Conservation (phyloP, 306 rosid genomes). For the Vicia sativa region DNA sequence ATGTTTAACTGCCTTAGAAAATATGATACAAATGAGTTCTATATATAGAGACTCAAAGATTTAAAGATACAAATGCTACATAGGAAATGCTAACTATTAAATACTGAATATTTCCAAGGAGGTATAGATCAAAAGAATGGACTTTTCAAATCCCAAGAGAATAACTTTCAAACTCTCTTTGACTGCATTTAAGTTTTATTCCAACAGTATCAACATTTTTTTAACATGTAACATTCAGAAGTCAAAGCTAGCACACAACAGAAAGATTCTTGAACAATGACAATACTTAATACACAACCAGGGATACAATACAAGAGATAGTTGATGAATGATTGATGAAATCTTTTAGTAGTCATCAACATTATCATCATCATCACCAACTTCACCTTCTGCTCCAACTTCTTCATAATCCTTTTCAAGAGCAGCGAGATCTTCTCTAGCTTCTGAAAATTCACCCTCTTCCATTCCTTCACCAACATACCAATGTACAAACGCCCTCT, state of each 20-base stretch:
- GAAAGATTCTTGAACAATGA: conserved; percentile 26
- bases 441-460: conserved; percentile 84
- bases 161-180: no score
- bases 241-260: conserved; percentile 30
- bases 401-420: conserved; percentile 80
- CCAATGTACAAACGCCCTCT: conserved; percentile 84
- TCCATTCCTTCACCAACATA: conserved; percentile 88
- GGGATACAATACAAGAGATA: neutral
- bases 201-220: conserved; percentile 8
- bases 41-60: no score
- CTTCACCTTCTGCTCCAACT: conserved; percentile 66
- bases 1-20: no score
- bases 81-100: no score
- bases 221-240: conserved; percentile 26
- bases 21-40: no score
- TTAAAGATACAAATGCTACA: no score
- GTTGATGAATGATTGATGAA: conserved; percentile 5
- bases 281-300: neutral
- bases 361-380: conserved; percentile 42
- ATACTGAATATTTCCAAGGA: no score
- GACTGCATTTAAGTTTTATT: no score
- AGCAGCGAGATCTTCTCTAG: conserved; percentile 85
- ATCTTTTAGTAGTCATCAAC: conserved; percentile 44
- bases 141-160: no score
- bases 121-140: no score